phyloP scores from a whole-genome alignment of 1,139 yeast genomes.

The Meyerozyma elateridarum region DNA sequence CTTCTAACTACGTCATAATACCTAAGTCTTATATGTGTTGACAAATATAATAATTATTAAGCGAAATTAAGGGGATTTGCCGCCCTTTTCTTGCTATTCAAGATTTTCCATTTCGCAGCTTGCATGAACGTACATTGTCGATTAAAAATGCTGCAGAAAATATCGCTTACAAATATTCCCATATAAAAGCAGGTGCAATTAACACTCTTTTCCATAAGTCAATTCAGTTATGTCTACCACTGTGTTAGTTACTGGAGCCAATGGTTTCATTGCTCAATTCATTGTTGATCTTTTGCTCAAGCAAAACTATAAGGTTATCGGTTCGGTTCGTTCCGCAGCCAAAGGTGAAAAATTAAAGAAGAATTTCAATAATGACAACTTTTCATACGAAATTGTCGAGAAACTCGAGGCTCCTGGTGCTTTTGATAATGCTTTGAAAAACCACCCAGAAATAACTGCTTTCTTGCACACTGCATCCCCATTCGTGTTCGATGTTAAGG shows the following conservation, averaged over 20 bases:
- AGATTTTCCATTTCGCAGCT: not conserved
- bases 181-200: too few species aligned
- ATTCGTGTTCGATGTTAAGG: slow-evolving; percentile 24
- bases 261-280: slow-evolving; percentile 16
- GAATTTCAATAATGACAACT: slow-evolving; percentile 20
- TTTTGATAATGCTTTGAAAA: slow-evolving; percentile 9
- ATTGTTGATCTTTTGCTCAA: slow-evolving; percentile 11
- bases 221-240: slow-evolving; percentile 2
- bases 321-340: slow-evolving; percentile 6
- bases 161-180: too few species aligned
- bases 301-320: slow-evolving; percentile 8
- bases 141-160: not conserved
- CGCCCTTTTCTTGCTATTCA: not conserved
- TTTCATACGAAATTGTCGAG: slow-evolving; percentile 10
- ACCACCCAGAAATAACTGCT: slow-evolving; percentile 9
- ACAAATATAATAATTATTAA: not conserved
- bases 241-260: slow-evolving; percentile 15
- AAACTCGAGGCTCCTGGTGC: slow-evolving; percentile 10
- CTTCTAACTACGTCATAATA: too few species aligned
- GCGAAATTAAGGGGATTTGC: too few species aligned
- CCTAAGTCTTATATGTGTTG: too few species aligned
- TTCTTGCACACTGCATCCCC: slow-evolving; percentile 22
- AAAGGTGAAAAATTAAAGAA: slow-evolving; percentile 3
- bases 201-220: too few species aligned
- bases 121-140: not conserved